Base-by-base conservation (phyloP, 768 basidiomycete species). In the Cystobasidium tubakii region DNA sequence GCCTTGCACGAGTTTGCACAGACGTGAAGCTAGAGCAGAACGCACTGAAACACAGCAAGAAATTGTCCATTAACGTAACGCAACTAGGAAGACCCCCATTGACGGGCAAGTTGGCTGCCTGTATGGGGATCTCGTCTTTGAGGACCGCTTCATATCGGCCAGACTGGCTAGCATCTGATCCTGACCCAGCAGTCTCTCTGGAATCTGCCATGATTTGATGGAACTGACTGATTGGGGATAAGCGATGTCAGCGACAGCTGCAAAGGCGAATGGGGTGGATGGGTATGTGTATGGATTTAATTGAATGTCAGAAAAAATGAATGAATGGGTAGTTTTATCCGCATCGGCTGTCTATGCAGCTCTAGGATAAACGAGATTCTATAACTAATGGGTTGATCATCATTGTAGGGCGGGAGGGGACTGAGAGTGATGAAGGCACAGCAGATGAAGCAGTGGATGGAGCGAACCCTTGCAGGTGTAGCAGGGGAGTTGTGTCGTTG, bases 1-100 rank as follows among this genome's bases (percentile, higher is more conserved):
- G n/a, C 36, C 2, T 64, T 21, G 25, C 15, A 21, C 6, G n/a
- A n/a, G n/a, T n/a, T n/a, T n/a, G n/a, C n/a, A n/a, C n/a, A n/a
- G n/a, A n/a, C n/a, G 19, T 25, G 15, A 36, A 33, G 31, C 44
- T 31, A 0, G 27, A 54, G 23, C 10, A 13, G 6, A 65, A 75
- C 79, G 50, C 53, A 82, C 83, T 80, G 76, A 82, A 83, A 74
- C 82, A 83, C 66, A 80, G 79, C 42, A 83, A 62, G 69, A 82
- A 82, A 36, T 82, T 79, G 76, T 83, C 82, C n/a, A 82, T 82
- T 36, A 74, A 54, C 21, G 77, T 76, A 31, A 78, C 54, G 67
- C 78, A 79, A 21, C 60, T 66, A 0, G 77, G 79, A 71, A 78
- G 76, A 0, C 79, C 78, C 1, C 78, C 79, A 29, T 79, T 74